Percentiles rank a stretch among this genome's conserved stretches.
Evolutionary conservation across 1,284 basidiomycete genomes (phyloP).

Genomic region (Trichosporon ovoides): DNA sequence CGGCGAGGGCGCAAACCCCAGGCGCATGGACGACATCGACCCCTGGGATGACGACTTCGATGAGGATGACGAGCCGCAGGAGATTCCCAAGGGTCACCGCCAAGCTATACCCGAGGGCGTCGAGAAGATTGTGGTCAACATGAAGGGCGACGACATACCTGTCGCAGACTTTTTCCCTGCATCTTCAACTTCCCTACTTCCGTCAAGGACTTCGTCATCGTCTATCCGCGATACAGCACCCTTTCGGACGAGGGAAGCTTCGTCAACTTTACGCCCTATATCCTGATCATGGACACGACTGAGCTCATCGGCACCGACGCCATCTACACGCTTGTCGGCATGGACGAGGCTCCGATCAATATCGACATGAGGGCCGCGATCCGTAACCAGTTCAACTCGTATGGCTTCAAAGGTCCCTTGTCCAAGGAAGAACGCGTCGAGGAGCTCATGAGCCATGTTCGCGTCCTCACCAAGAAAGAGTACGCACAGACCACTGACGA

Average conservation of each 20-base stretch:
- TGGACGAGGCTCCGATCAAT: not conserved
- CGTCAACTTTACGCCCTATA: not conserved
- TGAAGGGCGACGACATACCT: constrained; percentile 1
- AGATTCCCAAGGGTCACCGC: not conserved
- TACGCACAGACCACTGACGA: not conserved
- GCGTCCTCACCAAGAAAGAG: not conserved
- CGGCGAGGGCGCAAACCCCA: not conserved
- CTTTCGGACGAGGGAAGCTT: too few relatives aligned
- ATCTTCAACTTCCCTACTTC: not conserved
- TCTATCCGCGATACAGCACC: not conserved
- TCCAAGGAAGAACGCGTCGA: not conserved
- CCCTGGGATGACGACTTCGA: not conserved
- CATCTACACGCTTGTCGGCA: not conserved
- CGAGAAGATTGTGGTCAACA: not conserved
- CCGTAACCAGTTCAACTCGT: too few relatives aligned
- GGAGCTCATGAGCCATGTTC: not conserved
- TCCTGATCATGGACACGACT: constrained; percentile 3
- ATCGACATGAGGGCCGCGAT: not conserved
- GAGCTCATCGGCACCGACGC: not conserved
- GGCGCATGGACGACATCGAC: not conserved
- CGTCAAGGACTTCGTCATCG: not conserved
- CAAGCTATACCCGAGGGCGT: not conserved
- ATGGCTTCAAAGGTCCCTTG: not conserved
- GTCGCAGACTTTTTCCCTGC: not conserved
- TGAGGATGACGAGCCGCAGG: not conserved